These are phyloP conservation scores for Pseudocercospora macadamiae DNA, from an alignment of 2,329 filamentous ascomycete species.

Conservation along the genomic window DNA sequence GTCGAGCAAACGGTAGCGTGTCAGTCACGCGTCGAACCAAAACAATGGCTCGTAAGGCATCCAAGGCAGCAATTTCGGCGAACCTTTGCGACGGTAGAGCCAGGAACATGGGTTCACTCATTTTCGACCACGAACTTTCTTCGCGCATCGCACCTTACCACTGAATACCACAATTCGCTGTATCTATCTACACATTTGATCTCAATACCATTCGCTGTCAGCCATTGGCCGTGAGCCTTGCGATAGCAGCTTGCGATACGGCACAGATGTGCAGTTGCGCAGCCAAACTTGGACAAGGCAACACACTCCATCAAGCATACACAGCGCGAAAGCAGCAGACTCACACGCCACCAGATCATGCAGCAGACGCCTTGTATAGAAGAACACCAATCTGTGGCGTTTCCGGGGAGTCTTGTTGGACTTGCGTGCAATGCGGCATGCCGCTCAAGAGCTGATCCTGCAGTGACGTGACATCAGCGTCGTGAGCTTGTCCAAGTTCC, in stretches of 20 bases:
- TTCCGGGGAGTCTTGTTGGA: not conserved
- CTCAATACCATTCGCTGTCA: too few species aligned
- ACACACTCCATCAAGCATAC: not conserved
- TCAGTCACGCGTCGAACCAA: not conserved
- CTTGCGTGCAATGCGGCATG: not conserved
- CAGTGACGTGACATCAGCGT: not conserved
- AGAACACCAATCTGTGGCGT: not conserved
- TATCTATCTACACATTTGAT: too few species aligned
- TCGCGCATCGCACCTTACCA: too few species aligned
- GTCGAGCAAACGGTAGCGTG: not conserved
- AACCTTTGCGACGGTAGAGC: not conserved
- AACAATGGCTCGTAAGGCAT: not conserved
- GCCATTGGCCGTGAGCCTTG: too few species aligned
- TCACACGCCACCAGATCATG: too few species aligned
- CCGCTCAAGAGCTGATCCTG: constrained; percentile 1
- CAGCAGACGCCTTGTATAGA: too few species aligned
- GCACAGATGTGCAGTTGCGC: too few species aligned
- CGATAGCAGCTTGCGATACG: too few species aligned
- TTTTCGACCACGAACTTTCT: not conserved
- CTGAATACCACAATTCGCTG: too few species aligned
- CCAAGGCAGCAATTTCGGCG: not conserved
- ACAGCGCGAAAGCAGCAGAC: not conserved
- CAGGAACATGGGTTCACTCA: not conserved
- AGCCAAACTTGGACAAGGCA: too few species aligned
- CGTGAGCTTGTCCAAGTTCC: constrained; percentile 11